A percentile compares a stretch with the other conserved stretches of the same genome.
Conservation (phyloP, 2,329 filamentous ascomycete species). For the Paecilomyces dactylethromorphus region DNA sequence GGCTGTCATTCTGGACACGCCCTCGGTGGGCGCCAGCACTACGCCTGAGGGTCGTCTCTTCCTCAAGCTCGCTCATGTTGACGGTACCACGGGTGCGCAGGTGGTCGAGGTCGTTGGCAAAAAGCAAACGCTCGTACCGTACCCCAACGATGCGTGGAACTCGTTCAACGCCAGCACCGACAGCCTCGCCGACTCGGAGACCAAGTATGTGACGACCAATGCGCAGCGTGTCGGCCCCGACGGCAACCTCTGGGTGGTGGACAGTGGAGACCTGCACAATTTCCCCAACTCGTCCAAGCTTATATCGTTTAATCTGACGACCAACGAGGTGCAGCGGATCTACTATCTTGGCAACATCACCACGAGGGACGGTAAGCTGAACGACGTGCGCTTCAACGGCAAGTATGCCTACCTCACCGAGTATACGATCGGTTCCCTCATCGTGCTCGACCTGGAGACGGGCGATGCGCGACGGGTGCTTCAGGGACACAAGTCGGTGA, state of each 20-base stretch:
- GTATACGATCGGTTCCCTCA: constrained; percentile 8
- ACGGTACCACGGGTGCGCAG: constrained; percentile 22
- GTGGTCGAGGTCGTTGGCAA: constrained; percentile 8
- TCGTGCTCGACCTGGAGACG: constrained; percentile 20
- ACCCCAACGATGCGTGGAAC: constrained; percentile 4
- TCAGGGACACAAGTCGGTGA: no score
- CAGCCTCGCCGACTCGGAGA: constrained; percentile 7
- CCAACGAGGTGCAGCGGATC: constrained; percentile 23
- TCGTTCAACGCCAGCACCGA: no score
- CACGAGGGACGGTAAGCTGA: constrained; percentile 20
- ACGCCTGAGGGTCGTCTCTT: constrained; percentile 23
- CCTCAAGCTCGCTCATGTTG: constrained; percentile 20
- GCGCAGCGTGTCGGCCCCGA: constrained; percentile 10
- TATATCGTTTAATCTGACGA: constrained; percentile 24
- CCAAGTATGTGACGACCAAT: background rate
- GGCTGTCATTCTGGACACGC: no score
- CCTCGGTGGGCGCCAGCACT: no score
- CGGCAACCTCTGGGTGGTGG: constrained; percentile 11
- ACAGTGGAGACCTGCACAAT: constrained; percentile 3
- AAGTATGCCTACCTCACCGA: constrained; percentile 20
- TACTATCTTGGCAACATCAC: constrained; percentile 28
- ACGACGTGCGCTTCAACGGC: constrained; percentile 30
- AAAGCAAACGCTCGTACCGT: background rate
- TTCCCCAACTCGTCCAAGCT: constrained; percentile 17
- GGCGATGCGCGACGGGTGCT: constrained; percentile 3